These are phyloP conservation scores for Aureobasidium sp. DNA, from an alignment of 2,329 filamentous ascomycete genomes.

Conservation along the genomic window DNA sequence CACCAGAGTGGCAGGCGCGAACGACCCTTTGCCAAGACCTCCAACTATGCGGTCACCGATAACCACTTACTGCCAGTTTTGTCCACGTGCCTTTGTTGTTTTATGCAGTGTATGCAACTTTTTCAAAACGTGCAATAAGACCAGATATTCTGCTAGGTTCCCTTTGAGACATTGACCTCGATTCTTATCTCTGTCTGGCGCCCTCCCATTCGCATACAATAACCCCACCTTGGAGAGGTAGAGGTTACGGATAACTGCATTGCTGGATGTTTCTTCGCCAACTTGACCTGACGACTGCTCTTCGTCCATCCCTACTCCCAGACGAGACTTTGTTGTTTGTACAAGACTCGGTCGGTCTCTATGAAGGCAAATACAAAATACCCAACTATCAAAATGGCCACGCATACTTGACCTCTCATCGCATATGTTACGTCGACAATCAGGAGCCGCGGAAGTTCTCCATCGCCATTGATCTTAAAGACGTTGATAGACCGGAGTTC, in stretches of 20 bases:
- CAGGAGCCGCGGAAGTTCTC: slow-evolving; percentile 78
- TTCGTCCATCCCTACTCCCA: slow-evolving; percentile 83
- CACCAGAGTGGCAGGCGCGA: background rate
- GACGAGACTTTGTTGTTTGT: slow-evolving; percentile 95
- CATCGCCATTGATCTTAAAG: slow-evolving; percentile 77
- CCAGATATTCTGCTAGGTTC: background rate
- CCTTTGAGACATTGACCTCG: background rate
- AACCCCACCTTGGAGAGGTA: background rate
- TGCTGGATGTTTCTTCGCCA: slow-evolving; percentile 94
- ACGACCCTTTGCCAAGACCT: slow-evolving; percentile 5
- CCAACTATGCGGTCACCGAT: slow-evolving; percentile 3
- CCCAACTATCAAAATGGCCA: slow-evolving; percentile 91
- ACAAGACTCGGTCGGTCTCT: slow-evolving; percentile 93
- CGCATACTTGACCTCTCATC: slow-evolving; percentile 92
- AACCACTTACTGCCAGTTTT: background rate
- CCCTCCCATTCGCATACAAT: background rate
- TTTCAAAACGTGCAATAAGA: background rate
- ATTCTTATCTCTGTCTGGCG: background rate
- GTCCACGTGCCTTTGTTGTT: background rate
- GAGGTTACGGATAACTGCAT: slow-evolving; percentile 10
- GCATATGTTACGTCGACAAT: slow-evolving; percentile 90
- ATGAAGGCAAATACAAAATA: slow-evolving; percentile 97
- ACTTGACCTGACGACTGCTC: slow-evolving; percentile 90
- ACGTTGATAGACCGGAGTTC: slow-evolving; percentile 84
- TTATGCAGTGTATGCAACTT: background rate